Evolutionary conservation across 441 rosid species (phyloP).

Genomic region (Gossypium schwendimanii): DNA sequence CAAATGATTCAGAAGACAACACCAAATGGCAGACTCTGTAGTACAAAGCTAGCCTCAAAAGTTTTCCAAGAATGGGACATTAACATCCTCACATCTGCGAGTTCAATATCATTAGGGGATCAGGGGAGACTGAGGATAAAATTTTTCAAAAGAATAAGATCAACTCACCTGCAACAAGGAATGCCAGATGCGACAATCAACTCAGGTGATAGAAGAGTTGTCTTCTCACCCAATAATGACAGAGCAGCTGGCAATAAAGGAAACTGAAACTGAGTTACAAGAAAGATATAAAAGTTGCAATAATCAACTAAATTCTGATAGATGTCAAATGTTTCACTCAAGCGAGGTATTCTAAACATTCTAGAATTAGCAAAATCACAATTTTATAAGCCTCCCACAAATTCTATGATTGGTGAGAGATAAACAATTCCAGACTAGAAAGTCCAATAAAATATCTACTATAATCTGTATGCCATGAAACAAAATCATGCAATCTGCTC

Average conservation of each 20-base stretch:
- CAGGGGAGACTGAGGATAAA: conserved; percentile 1
- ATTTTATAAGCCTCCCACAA: neutral
- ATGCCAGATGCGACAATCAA: conserved; percentile 68
- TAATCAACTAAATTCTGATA: neutral
- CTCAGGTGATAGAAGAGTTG: conserved; percentile 93
- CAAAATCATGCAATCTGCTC: neutral
- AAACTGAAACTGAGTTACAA: conserved; percentile 19
- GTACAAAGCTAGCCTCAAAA: conserved; percentile 4
- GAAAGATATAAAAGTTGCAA: conserved; percentile 12
- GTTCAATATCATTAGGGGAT: conserved; percentile 1
- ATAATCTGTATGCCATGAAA: neutral
- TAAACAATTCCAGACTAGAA: neutral
- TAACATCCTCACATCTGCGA: neutral
- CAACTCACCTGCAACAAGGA: conserved; percentile 94
- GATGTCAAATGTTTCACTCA: neutral
- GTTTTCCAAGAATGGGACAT: conserved; percentile 1
- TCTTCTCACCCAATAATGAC: conserved; percentile 89
- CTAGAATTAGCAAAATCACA: neutral
- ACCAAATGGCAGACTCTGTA: conserved; percentile 6
- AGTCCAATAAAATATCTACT: neutral
- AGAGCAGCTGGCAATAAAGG: conserved; percentile 63
- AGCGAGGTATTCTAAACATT: neutral
- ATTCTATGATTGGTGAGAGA: neutral
- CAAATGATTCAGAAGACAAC: conserved; percentile 17
- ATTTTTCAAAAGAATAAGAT: conserved; percentile 7